Evolutionary conservation across 1,284 basidiomycete species (phyloP).

Genomic region (Microbotryum violaceum): DNA sequence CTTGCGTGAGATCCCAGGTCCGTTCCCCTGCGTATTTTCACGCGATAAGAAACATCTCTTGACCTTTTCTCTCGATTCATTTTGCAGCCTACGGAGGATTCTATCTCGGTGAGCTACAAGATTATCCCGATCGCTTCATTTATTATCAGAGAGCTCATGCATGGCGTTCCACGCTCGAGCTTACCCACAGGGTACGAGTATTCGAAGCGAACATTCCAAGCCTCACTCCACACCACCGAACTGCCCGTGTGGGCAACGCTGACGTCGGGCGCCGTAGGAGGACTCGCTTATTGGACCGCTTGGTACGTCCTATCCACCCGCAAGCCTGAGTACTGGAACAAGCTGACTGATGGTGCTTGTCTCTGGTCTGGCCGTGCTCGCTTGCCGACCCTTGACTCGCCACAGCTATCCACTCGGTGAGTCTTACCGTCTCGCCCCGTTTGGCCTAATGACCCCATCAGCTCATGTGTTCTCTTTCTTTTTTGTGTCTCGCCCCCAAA

Average conservation of each 20-base stretch:
- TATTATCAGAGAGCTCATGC: no score
- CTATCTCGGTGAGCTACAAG: no score
- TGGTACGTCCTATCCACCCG: conserved; percentile 68
- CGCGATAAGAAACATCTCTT: no score
- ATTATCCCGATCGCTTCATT: no score
- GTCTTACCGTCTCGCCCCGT: neutral
- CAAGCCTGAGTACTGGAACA: no score
- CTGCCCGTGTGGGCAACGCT: conserved; percentile 85
- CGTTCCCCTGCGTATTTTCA: no score
- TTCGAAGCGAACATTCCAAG: conserved; percentile 66
- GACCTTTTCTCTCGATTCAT: no score
- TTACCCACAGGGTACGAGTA: conserved; percentile 65
- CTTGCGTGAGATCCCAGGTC: conserved; percentile 74
- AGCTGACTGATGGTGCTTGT: no score
- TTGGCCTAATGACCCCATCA: neutral
- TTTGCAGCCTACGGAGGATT: no score
- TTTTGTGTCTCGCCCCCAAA: neutral
- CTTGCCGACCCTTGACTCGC: neutral
- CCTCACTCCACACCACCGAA: conserved; percentile 52
- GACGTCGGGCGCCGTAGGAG: conserved; percentile 77
- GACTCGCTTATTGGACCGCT: conserved; percentile 86
- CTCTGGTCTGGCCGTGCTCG: neutral
- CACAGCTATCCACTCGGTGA: conserved; percentile 27
- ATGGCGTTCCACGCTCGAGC: no score
- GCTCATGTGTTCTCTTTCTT: neutral